Evolutionary conservation across 2,329 filamentous ascomycete genomes (phyloP), one percentile per base, ranked within the genome.

Genomic region (Epichloe brachyelytri): DNA sequence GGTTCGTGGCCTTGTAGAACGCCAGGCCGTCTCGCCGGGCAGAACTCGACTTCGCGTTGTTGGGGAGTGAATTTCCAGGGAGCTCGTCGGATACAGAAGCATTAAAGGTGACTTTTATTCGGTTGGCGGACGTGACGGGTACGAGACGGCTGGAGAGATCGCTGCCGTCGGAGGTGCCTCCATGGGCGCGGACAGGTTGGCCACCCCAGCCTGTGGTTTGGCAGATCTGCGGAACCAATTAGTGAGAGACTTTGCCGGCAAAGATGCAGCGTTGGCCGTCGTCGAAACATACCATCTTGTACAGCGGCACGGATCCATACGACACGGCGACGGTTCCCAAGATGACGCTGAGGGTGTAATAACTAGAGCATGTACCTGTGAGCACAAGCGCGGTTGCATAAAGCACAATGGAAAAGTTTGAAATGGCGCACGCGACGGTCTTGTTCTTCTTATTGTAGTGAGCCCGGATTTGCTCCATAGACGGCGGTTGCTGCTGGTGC

Each of bases 1-100:
- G 84, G 72, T 98, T 98, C 51, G 89, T 96, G 12, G 93, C 93
- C 6, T 88, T 98, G 71, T 96, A 98, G 68, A 98, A 98, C 3
- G 94, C 93, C 57, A 98, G 75, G 93, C 93, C 3, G 93, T 98
- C 74, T 98, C 93, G 56, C 94, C 94, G 0, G 93, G 94, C 2
- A 97, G 76, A 1, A 98, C 91, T 51, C 88, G 82, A 98, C 93
- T 73, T 98, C 93, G 52, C 91, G 86, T 73, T 98, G 93, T 69
- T 98, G 93, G 1, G 93, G 93, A 2, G 82, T 82, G 68, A 98
- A 98, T 66, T 96, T 96, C 93, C 93, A 98, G 0, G 90, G 30
- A 98, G 77, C 1, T 95, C 83, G 65, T 97, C 93, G 1, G 91
- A 97, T 1, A 96, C 90, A 30, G 88, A 94, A 46, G 90, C 87